Percentiles rank a stretch among this genome's conserved stretches.
These are phyloP conservation scores for Acanthamoeba culbertsoni DNA, from an alignment of 208 protist species.

Conservation along the genomic window DNA sequence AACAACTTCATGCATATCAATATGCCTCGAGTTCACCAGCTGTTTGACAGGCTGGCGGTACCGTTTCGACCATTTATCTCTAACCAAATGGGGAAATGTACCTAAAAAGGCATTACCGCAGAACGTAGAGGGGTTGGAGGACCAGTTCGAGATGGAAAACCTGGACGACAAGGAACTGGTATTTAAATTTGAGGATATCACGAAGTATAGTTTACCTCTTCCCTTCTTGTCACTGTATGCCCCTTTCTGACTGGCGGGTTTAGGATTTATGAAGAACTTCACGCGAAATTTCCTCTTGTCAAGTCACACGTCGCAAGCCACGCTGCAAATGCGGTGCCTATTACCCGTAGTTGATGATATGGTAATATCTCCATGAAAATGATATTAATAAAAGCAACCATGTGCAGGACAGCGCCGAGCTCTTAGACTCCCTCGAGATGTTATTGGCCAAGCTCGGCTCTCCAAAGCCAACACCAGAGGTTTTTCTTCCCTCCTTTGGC, in stretches of 20 bases:
- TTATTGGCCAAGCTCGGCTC: neutral
- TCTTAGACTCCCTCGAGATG: neutral
- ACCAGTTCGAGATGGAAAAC: neutral
- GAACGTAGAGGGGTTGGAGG: neutral
- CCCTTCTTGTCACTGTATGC: neutral
- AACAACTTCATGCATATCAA: constrained; percentile 18
- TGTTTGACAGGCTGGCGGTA: constrained; percentile 18
- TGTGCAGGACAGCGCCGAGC: neutral
- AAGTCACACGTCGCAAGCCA: neutral
- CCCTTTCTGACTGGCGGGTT: neutral
- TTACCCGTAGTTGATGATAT: no score
- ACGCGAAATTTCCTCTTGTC: neutral
- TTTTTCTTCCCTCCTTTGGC: no score
- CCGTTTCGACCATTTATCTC: neutral
- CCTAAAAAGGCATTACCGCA: neutral
- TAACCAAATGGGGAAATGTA: neutral
- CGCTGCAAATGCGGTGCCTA: no score
- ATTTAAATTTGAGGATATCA: neutral
- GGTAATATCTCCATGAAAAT: no score
- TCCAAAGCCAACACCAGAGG: neutral
- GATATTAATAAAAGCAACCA: neutral
- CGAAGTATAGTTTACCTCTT: neutral
- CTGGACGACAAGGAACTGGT: neutral
- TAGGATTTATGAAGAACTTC: neutral
- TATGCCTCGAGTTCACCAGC: neutral